phyloP scores from a whole-genome alignment of 495 filamentous ascomycete species.

The Niebla homalea region DNA sequence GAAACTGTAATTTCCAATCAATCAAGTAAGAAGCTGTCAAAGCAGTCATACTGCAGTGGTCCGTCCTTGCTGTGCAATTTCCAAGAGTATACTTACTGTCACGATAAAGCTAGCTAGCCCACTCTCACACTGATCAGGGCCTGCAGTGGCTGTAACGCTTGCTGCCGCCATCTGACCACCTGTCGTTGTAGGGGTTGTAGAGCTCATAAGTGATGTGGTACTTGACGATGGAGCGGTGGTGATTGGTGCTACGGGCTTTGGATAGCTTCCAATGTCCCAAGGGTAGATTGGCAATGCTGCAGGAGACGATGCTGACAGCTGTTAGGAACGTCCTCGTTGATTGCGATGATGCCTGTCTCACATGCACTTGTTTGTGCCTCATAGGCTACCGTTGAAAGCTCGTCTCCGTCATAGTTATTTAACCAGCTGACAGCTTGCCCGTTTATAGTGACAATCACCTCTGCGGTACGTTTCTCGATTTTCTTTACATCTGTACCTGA shows the following conservation, averaged over 20 bases:
- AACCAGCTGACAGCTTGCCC: conserved; percentile 15
- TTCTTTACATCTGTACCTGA: neutral
- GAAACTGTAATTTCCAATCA: neutral
- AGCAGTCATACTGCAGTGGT: neutral
- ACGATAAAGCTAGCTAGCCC: neutral
- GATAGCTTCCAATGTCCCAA: too few relatives aligned
- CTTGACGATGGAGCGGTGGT: neutral
- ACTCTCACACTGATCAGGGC: neutral
- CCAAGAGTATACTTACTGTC: neutral
- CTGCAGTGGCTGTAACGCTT: neutral
- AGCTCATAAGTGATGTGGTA: too few relatives aligned
- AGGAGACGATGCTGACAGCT: neutral
- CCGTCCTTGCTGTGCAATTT: neutral
- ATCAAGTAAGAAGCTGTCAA: conserved; percentile 1
- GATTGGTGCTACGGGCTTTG: neutral
- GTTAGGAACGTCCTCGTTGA: too few relatives aligned
- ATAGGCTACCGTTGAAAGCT: neutral
- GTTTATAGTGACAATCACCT: conserved; percentile 14
- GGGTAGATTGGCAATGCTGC: neutral
- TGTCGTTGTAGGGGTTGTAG: too few relatives aligned
- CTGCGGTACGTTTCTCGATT: conserved; percentile 2
- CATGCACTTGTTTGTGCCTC: too few relatives aligned
- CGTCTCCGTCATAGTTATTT: conserved; percentile 11
- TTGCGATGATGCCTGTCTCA: too few relatives aligned
- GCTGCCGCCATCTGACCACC: neutral